These are phyloP conservation scores for Penicillium cosmopolitanum DNA, from an alignment of 495 filamentous ascomycete species.

Conservation along the genomic window DNA sequence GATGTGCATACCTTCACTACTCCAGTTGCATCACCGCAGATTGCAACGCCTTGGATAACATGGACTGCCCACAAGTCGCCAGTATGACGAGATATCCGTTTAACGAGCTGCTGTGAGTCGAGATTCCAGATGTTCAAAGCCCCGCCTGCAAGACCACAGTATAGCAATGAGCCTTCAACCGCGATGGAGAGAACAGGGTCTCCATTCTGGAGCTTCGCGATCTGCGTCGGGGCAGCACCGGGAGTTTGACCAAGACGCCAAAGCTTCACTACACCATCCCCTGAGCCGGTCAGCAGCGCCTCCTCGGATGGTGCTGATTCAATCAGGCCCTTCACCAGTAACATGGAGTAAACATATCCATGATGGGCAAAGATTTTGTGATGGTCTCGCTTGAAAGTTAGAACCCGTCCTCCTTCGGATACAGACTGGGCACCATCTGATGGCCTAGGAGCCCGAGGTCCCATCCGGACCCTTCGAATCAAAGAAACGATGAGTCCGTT, in stretches of 20 bases:
- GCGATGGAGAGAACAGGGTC: slow-evolving; percentile 84
- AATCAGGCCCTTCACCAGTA: slow-evolving; percentile 68
- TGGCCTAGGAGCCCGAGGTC: slow-evolving; percentile 68
- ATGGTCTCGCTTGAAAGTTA: slow-evolving; percentile 83
- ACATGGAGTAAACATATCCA: slow-evolving; percentile 96
- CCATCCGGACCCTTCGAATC: slow-evolving; percentile 88
- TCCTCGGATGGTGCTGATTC: slow-evolving; percentile 71
- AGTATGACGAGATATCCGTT: slow-evolving; percentile 76
- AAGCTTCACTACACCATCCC: slow-evolving; percentile 89
- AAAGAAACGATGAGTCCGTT: slow-evolving; percentile 90
- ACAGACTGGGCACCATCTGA: slow-evolving; percentile 41
- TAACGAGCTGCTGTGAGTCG: slow-evolving; percentile 87
- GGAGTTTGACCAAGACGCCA: slow-evolving; percentile 68
- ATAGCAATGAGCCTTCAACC: slow-evolving; percentile 85
- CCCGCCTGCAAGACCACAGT: slow-evolving; percentile 86
- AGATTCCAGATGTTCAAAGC: slow-evolving; percentile 96
- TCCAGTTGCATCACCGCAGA: slow-evolving; percentile 81
- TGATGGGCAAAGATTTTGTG: slow-evolving; percentile 90
- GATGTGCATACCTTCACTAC: slow-evolving; percentile 66
- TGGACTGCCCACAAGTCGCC: slow-evolving; percentile 85
- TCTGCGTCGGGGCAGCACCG: slow-evolving; percentile 52
- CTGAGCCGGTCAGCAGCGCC: slow-evolving; percentile 84
- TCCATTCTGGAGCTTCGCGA: slow-evolving; percentile 75
- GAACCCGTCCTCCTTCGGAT: slow-evolving; percentile 59
- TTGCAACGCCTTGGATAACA: slow-evolving; percentile 81